Evolutionary conservation across 2,329 filamentous ascomycete species (phyloP).

Genomic region (Fusarium hostae): DNA sequence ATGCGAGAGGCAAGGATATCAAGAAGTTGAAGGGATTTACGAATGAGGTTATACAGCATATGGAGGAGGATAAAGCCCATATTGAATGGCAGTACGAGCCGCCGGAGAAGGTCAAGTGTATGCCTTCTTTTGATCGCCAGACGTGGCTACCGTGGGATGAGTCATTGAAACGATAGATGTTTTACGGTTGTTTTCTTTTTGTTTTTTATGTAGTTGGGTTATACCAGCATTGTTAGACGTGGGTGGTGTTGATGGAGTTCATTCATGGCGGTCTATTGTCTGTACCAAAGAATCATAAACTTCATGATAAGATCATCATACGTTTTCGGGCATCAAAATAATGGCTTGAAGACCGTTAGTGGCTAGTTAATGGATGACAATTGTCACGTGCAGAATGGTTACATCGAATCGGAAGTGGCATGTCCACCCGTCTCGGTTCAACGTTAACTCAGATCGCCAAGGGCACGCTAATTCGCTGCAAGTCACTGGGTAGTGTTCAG

Average conservation of each 20-base stretch:
- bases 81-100: conserved; percentile 59
- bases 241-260: conserved; percentile 20
- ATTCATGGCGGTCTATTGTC: neutral
- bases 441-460: conserved; percentile 5
- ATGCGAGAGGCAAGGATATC: conserved; percentile 56
- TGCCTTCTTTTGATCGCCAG: conserved; percentile 55
- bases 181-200: neutral
- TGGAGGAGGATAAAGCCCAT: conserved; percentile 43
- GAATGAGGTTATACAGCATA: conserved; percentile 48
- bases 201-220: neutral
- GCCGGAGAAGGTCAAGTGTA: conserved; percentile 61
- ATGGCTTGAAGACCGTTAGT: neutral
- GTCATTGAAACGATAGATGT: conserved; percentile 18
- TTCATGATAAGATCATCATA: neutral
- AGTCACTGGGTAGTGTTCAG: neutral
- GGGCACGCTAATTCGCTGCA: neutral
- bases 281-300: neutral
- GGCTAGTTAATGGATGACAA: neutral
- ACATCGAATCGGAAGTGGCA: neutral
- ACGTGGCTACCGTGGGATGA: conserved; percentile 54
- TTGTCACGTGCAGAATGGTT: conserved; percentile 3
- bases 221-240: conserved; percentile 16
- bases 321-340: neutral
- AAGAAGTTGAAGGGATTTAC: conserved; percentile 65
- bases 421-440: neutral